Evolutionary conservation across 2,329 filamentous ascomycete genomes (phyloP).

Genomic region (Lecanicillium sp.): DNA sequence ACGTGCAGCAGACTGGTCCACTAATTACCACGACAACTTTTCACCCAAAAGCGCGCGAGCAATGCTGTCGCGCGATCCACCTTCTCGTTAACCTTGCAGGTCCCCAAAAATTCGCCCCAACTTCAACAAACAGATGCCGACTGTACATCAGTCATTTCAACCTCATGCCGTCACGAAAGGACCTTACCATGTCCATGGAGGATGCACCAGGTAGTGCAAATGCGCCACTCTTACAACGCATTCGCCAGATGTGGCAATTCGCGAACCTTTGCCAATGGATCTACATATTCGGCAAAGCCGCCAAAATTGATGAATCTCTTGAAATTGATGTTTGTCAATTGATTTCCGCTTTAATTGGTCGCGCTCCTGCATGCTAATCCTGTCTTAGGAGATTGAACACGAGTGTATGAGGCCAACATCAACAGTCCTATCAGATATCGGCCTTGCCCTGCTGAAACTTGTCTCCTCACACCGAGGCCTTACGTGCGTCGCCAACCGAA

Average conservation of each 20-base stretch:
- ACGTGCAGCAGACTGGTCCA: no score
- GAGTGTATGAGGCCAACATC: slow-evolving; percentile 81
- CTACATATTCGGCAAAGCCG: slow-evolving; percentile 76
- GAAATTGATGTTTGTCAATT: slow-evolving; percentile 68
- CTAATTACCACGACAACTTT: no score
- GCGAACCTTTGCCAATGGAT: slow-evolving; percentile 92
- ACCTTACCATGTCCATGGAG: not conserved
- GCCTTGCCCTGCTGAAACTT: slow-evolving; percentile 80
- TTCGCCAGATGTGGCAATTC: slow-evolving; percentile 94
- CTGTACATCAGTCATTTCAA: not conserved
- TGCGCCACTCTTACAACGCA: slow-evolving; percentile 46
- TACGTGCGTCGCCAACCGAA: slow-evolving; percentile 52
- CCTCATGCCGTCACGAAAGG: slow-evolving; percentile 2
- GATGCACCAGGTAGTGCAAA: slow-evolving; percentile 6
- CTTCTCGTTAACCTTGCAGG: no score
- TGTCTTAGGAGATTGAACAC: slow-evolving; percentile 67
- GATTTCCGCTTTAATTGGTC: not conserved
- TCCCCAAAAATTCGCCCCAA: no score
- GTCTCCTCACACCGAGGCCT: slow-evolving; percentile 89
- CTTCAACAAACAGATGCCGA: no score
- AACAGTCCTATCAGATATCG: slow-evolving; percentile 68
- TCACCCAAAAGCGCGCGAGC: no score
- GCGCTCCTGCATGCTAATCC: slow-evolving; percentile 10
- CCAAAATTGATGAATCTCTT: slow-evolving; percentile 83
- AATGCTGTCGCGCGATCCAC: no score